Conservation (phyloP, 352 stramenopile species). For the Phytophthora megakarya region DNA sequence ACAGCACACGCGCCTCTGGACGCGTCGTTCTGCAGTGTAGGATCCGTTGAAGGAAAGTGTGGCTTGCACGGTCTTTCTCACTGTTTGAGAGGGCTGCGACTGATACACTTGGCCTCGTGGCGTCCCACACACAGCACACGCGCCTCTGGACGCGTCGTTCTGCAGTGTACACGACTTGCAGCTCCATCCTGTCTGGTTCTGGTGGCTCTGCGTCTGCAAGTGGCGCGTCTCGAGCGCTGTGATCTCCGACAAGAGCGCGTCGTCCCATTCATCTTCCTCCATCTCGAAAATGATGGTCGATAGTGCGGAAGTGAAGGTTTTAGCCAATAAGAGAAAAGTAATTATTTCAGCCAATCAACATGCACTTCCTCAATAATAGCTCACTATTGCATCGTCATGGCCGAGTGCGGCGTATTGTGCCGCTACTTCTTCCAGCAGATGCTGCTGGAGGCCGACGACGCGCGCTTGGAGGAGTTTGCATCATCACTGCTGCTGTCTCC, state of each 20-base stretch:
- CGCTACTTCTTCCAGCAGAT: conserved; percentile 87
- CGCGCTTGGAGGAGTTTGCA: conserved; percentile 47
- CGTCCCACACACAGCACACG: conserved; percentile 63
- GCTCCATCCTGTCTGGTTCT: conserved; percentile 26
- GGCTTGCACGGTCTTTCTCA: conserved; percentile 57
- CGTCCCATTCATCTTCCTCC: conserved; percentile 84
- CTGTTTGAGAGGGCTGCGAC: not conserved
- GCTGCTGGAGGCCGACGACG: conserved; percentile 53
- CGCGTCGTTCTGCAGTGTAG: conserved; percentile 60
- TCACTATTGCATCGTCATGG: conserved; percentile 7
- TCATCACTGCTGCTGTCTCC: conserved; percentile 74
- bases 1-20: conserved; percentile 45
- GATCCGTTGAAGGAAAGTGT: conserved; percentile 40
- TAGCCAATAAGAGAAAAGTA: not conserved
- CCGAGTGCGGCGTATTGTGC: conserved; percentile 62
- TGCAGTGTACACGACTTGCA: conserved; percentile 71
- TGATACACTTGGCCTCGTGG: conserved; percentile 45
- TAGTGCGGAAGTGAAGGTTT: not conserved
- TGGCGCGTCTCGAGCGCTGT: conserved; percentile 62
- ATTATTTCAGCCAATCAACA: not conserved
- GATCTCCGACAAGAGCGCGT: conserved; percentile 75
- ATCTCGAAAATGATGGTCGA: conserved; percentile 27
- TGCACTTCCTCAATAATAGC: not conserved
- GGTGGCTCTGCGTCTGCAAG: conserved; percentile 20
- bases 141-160: conserved; percentile 41